These are phyloP conservation scores for Fagopyrum tataricum DNA, from an alignment of 148 eudicot genomes.

Conservation along the genomic window DNA sequence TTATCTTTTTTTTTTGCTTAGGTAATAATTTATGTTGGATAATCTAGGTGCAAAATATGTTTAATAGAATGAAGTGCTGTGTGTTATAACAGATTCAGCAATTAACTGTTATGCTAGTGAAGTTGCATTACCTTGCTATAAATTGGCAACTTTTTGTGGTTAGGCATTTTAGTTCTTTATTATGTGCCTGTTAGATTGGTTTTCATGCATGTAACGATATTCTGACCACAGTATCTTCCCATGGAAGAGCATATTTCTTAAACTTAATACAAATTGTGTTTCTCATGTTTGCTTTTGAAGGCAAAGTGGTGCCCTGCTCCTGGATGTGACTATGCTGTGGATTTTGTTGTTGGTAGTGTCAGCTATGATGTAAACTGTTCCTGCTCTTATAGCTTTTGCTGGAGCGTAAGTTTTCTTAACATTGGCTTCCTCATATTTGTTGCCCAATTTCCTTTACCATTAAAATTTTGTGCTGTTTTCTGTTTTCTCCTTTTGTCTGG, in stretches of 20 bases:
- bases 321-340: constrained; percentile 55
- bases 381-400: constrained; percentile 55
- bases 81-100: neutral
- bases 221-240: neutral
- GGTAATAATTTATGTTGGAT: neutral
- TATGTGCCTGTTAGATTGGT: neutral
- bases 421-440: neutral
- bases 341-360: constrained; percentile 42
- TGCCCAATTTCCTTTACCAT: neutral
- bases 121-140: constrained; percentile 1
- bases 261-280: neutral
- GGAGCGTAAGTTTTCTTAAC: constrained; percentile 38
- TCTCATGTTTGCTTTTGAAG: constrained; percentile 17
- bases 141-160: neutral
- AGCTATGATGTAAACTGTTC: constrained; percentile 49
- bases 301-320: constrained; percentile 77
- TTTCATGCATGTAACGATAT: neutral
- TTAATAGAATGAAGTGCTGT: neutral
- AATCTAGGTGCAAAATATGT: neutral
- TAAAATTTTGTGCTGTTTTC: neutral
- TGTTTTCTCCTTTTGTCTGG: neutral
- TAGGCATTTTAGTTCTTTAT: neutral
- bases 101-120: neutral
- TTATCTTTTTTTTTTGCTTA: neutral
- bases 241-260: neutral